These are phyloP conservation scores for Amylocystis lapponica DNA, from an alignment of 768 basidiomycete species.

Conservation along the genomic window DNA sequence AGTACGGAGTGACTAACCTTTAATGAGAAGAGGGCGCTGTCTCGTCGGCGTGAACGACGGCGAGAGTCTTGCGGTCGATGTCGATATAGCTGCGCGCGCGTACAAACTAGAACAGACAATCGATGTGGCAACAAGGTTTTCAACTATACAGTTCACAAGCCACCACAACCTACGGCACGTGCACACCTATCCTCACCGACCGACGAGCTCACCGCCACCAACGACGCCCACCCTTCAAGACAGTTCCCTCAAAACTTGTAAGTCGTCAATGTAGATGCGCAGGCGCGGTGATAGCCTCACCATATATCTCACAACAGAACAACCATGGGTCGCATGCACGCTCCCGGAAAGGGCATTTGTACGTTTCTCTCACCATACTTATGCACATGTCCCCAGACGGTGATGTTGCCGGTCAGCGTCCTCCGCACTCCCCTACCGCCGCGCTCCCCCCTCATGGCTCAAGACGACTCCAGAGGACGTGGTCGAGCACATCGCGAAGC, in stretches of 20 bases:
- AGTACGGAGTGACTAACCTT: too few relatives aligned
- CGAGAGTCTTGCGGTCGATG: constrained; percentile 26
- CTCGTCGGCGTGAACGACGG: constrained; percentile 37
- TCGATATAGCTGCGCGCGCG: constrained; percentile 22
- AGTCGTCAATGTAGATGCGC: too few relatives aligned
- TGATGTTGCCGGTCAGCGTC: constrained; percentile 44
- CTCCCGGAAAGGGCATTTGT: constrained; percentile 99
- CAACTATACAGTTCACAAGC: constrained; percentile 52
- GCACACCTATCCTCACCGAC: constrained; percentile 19
- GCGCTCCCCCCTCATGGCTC: constrained; percentile 92
- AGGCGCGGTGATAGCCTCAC: constrained; percentile 8
- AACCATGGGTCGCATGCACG: constrained; percentile 97
- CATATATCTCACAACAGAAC: constrained; percentile 22
- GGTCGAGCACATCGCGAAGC: constrained; percentile 93
- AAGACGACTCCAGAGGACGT: constrained; percentile 95
- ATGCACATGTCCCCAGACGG: constrained; percentile 1
- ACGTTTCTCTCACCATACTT: constrained; percentile 33
- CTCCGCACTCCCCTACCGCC: constrained; percentile 96
- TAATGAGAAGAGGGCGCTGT: constrained; percentile 21
- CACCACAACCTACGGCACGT: constrained; percentile 30
- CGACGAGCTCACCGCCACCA: constrained; percentile 24
- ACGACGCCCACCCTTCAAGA: constrained; percentile 40
- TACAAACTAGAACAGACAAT: constrained; percentile 24
- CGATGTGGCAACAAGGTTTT: constrained; percentile 48
- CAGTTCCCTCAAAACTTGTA: constrained; percentile 33